Evolutionary conservation across 2,329 filamentous ascomycete species (phyloP).

Genomic region (Lasiodiplodia gonubiensis): DNA sequence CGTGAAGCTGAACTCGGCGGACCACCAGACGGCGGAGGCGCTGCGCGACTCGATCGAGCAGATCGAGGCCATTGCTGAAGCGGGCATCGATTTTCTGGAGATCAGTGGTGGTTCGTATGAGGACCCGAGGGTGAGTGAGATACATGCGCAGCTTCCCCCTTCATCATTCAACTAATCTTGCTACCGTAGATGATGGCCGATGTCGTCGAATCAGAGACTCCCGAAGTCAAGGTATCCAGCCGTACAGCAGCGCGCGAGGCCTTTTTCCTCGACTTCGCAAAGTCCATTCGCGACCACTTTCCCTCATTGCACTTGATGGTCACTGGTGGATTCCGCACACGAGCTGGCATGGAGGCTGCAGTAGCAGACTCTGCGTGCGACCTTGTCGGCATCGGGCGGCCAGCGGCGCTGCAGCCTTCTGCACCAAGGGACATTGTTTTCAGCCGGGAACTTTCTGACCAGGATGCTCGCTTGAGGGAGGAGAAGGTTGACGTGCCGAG

Average conservation of each 20-base stretch:
- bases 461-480: slow-evolving; percentile 26
- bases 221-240: slow-evolving; percentile 34
- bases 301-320: slow-evolving; percentile 47
- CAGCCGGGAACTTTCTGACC: slow-evolving; percentile 30
- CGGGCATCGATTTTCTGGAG: slow-evolving; percentile 70
- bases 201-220: not conserved
- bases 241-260: slow-evolving; percentile 64
- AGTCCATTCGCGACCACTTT: slow-evolving; percentile 36
- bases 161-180: not conserved
- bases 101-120: slow-evolving; percentile 63
- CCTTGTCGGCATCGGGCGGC: slow-evolving; percentile 56
- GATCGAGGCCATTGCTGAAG: slow-evolving; percentile 55
- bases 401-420: slow-evolving; percentile 43
- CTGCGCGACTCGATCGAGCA: slow-evolving; percentile 63
- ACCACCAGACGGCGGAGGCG: slow-evolving; percentile 44
- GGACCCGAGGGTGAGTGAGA: slow-evolving; percentile 28
- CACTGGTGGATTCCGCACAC: slow-evolving; percentile 67
- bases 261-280: slow-evolving; percentile 70
- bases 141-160: not conserved
- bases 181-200: slow-evolving; percentile 25
- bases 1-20: slow-evolving; percentile 59
- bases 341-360: slow-evolving; percentile 57
- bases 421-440: slow-evolving; percentile 30
- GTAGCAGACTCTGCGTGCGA: slow-evolving; percentile 55
- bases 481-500: slow-evolving; percentile 7